Percentiles rank a stretch among this genome's conserved stretches.
Conservation (phyloP, 257 asterid genomes). For the Primulina huaijiensis region DNA sequence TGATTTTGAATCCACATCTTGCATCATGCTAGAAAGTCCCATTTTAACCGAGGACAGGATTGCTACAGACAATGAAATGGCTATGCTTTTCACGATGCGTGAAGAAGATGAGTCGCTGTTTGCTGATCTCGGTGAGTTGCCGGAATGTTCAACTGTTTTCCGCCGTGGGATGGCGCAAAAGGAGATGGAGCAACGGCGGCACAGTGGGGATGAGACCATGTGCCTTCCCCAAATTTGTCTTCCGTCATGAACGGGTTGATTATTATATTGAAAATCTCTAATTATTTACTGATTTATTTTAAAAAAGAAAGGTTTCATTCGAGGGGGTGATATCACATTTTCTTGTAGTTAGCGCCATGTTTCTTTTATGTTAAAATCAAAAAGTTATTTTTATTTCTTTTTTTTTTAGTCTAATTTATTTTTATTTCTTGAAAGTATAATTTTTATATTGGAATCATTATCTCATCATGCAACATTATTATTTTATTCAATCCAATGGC, state of each 20-base stretch:
- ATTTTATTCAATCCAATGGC: too few species aligned
- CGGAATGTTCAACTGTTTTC: constrained; percentile 86
- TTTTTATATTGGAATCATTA: too few species aligned
- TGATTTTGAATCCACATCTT: constrained; percentile 53
- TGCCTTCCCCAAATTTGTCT: background rate
- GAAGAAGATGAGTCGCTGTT: constrained; percentile 81
- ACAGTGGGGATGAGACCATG: constrained; percentile 18
- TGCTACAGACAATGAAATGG: constrained; percentile 43
- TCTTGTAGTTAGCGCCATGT: background rate
- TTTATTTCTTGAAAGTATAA: too few species aligned
- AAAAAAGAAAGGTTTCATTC: too few species aligned
- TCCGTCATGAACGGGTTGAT: background rate
- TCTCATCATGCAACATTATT: background rate
- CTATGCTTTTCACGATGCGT: constrained; percentile 60
- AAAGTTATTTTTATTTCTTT: too few species aligned
- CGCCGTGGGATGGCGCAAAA: constrained; percentile 49
- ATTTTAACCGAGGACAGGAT: constrained; percentile 41
- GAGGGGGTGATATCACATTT: background rate
- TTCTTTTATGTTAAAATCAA: background rate
- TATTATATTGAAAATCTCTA: too few species aligned
- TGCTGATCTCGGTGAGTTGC: constrained; percentile 87
- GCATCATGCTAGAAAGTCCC: constrained; percentile 56
- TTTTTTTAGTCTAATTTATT: too few species aligned
- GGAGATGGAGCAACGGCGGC: constrained; percentile 46
- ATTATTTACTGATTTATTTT: background rate